Evolutionary conservation across 495 filamentous ascomycete genomes (phyloP), one percentile per base, ranked within the genome.

Genomic region (Geopyxis carbonaria): DNA sequence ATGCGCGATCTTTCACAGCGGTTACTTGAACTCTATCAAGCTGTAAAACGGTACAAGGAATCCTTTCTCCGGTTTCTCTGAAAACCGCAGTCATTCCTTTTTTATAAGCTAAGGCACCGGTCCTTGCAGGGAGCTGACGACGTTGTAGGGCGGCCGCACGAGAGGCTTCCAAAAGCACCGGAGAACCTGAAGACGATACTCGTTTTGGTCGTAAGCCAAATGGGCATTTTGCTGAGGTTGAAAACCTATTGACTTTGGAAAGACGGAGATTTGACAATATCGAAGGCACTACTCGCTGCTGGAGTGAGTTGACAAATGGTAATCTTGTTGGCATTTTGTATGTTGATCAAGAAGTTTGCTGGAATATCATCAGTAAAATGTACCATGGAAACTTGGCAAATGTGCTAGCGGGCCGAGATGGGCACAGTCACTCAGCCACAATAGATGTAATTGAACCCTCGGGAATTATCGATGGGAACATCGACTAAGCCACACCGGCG

Each of bases 71-170:
- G 22, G 79, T 75, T 0, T 72, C 57, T 52, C 82, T 76, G 66
- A 76, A 94, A 45, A 93, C 61, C 37, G 80, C 86, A 9, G 82
- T 92, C 78, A 97, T 94, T 53, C 89, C 89, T 60, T 81, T 83
- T 63, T 97, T 97, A 53, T 74, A 70, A 5, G 77, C 81, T 21
- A 95, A 66, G 14, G 76, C 75, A 24, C 89, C 89, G 21, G 81
- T 75, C 0, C 89, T 77, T 24, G 80, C 61, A 0, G 89, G 87
- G 5, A 84, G 73, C 34, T 70, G 75, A 52, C 76, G 84, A 35
- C 87, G 80, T 56, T 71, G 66, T 24, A 94, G 70, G 4, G 87
- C 85, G 10, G 83, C 84, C 2, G 75, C 71, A 8, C 78, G 70
- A 4, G 82, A 82, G 8, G 76, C 70, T 22, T 72, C 71, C 22